Conservation (phyloP, 1,284 basidiomycete genomes). For the Exobasidium cylindrosporum region DNA sequence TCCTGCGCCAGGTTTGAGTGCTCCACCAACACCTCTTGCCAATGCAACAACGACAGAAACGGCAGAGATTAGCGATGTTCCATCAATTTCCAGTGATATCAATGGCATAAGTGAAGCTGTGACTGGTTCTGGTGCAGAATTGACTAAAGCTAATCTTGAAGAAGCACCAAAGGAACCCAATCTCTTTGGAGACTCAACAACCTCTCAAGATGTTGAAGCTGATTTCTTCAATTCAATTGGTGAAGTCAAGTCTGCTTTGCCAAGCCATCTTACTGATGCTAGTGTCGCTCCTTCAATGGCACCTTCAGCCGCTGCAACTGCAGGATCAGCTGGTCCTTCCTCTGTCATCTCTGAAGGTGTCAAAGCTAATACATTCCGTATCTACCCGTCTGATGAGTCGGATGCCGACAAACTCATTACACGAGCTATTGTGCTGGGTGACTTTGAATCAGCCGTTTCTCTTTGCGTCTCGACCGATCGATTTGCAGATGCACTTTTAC, state of each 20-base stretch:
- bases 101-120: conserved; percentile 7
- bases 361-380: conserved; percentile 72
- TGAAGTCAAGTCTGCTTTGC: conserved; percentile 60
- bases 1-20: conserved; percentile 7
- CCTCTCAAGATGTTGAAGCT: conserved; percentile 61
- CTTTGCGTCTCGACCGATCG: conserved; percentile 84
- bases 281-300: conserved; percentile 47
- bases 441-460: conserved; percentile 87
- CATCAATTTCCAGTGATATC: neutral
- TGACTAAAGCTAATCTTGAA: conserved; percentile 8
- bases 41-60: neutral
- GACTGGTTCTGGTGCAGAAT: conserved; percentile 7
- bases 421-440: conserved; percentile 87
- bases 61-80: neutral
- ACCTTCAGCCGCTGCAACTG: conserved; percentile 60
- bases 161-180: conserved; percentile 56
- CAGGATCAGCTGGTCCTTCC: conserved; percentile 58
- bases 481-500: conserved; percentile 88
- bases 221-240: conserved; percentile 85
- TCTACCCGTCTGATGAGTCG: conserved; percentile 83
- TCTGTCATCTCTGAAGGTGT: conserved; percentile 74
- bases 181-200: conserved; percentile 77
- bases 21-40: neutral
- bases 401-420: conserved; percentile 86
- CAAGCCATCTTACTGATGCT: conserved; percentile 67